Conservation (phyloP, 2,329 filamentous ascomycete genomes). For the Pseudogymnoascus sp. region DNA sequence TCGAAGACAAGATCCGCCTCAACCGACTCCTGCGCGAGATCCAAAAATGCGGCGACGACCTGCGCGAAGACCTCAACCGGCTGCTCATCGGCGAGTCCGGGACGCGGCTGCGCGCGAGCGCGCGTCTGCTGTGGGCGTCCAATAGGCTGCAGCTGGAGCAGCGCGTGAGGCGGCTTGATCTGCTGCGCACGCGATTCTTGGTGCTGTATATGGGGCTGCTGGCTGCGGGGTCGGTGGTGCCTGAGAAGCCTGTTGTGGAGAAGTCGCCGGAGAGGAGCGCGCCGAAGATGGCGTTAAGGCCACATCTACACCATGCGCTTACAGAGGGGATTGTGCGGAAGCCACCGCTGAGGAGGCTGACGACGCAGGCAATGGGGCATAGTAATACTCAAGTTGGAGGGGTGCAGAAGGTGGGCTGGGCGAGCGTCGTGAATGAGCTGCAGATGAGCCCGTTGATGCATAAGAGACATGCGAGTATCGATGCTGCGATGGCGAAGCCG, state of each 20-base stretch:
- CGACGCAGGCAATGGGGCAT: conserved; percentile 46
- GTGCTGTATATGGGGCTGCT: conserved; percentile 57
- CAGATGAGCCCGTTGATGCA: conserved; percentile 53
- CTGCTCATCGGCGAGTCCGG: conserved; percentile 41
- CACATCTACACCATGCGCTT: conserved; percentile 20
- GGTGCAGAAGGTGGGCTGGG: conserved; percentile 49
- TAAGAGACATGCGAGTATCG: conserved; percentile 54
- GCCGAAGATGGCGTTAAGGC: conserved; percentile 19
- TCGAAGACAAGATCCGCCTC: conserved; percentile 56
- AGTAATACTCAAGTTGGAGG: conserved; percentile 37
- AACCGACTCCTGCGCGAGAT: conserved; percentile 52
- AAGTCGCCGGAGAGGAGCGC: conserved; percentile 13
- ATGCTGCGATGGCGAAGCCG: conserved; percentile 43
- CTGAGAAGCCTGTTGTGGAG: conserved; percentile 1
- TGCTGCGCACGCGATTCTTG: conserved; percentile 56
- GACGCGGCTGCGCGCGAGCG: conserved; percentile 37
- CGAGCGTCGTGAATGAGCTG: conserved; percentile 54
- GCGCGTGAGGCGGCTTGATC: conserved; percentile 48
- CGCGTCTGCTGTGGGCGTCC: conserved; percentile 50
- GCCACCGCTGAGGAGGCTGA: conserved; percentile 44
- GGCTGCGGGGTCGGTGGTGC: conserved; percentile 28
- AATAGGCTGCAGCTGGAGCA: conserved; percentile 48
- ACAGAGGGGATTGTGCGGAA: conserved; percentile 23
- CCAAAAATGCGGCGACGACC: conserved; percentile 49
- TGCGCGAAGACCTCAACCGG: conserved; percentile 50